Evolutionary conservation across 768 basidiomycete genomes (phyloP).

Genomic region (Solioccasus polychromus): DNA sequence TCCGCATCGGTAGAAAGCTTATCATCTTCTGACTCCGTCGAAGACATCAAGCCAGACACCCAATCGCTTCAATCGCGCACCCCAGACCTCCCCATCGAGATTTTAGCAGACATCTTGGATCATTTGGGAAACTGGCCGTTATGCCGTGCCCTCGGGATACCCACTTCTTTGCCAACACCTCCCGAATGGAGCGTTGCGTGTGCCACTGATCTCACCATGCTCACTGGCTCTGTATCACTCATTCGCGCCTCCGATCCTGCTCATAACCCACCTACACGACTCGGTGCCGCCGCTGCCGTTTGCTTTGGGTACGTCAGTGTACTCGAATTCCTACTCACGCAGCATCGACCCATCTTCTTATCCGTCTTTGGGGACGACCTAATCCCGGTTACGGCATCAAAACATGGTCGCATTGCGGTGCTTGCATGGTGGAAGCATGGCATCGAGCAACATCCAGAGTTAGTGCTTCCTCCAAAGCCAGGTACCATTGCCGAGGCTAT

Average conservation of each 20-base stretch:
- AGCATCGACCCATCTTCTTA: constrained; percentile 63
- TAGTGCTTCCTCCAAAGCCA: constrained; percentile 53
- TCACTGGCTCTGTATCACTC: constrained; percentile 56
- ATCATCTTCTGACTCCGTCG: constrained; percentile 21
- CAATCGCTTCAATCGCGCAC: constrained; percentile 33
- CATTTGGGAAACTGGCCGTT: constrained; percentile 85
- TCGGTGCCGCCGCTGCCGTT: constrained; percentile 64
- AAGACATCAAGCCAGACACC: constrained; percentile 20
- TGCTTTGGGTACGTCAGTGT: constrained; percentile 75
- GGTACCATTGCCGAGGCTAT: constrained; percentile 65
- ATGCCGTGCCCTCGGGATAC: constrained; percentile 69
- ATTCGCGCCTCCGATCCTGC: constrained; percentile 60
- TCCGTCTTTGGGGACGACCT: constrained; percentile 62
- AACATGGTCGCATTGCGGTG: constrained; percentile 66
- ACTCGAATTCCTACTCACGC: constrained; percentile 68
- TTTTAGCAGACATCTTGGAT: constrained; percentile 74
- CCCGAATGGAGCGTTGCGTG: constrained; percentile 72
- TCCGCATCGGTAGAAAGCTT: constrained; percentile 30
- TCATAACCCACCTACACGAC: constrained; percentile 58
- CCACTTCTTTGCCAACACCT: constrained; percentile 64
- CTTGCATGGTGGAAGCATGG: constrained; percentile 82
- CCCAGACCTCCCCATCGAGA: constrained; percentile 71
- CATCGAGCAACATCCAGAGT: constrained; percentile 56
- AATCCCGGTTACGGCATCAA: constrained; percentile 76
- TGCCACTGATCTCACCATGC: constrained; percentile 66